A percentile compares a stretch with the other conserved stretches of the same genome.
These are phyloP conservation scores for Globisporangium yorkense DNA, from an alignment of 352 stramenopile species.

Conservation along the genomic window DNA sequence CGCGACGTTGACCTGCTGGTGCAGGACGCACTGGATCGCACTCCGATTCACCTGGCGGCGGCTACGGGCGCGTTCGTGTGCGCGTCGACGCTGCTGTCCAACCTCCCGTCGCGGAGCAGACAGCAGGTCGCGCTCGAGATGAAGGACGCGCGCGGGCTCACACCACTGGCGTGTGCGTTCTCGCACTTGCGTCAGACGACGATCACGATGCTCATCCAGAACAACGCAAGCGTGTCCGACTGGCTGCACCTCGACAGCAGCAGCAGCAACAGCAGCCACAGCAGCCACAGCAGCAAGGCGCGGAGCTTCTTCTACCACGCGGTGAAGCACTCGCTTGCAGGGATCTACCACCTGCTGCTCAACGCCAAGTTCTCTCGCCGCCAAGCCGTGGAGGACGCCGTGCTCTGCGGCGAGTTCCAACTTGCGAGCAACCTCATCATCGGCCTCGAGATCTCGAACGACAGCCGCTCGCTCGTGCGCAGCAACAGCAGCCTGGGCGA, in stretches of 20 bases:
- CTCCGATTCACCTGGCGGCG: slow-evolving; percentile 55
- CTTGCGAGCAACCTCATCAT: slow-evolving; percentile 64
- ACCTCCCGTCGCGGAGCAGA: slow-evolving; percentile 34
- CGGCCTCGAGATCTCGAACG: slow-evolving; percentile 43
- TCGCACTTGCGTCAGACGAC: slow-evolving; percentile 56
- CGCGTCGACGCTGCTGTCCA: slow-evolving; percentile 48
- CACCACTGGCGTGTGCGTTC: slow-evolving; percentile 47
- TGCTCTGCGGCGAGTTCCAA: slow-evolving; percentile 65
- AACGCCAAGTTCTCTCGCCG: slow-evolving; percentile 64
- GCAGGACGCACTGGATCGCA: slow-evolving; percentile 46
- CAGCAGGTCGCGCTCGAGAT: slow-evolving; percentile 38
- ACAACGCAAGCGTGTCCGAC: slow-evolving; percentile 45
- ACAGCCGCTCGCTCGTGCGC: slow-evolving; percentile 26
- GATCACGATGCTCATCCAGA: slow-evolving; percentile 72
- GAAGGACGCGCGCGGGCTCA: slow-evolving; percentile 28
- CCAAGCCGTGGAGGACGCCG: slow-evolving; percentile 68
- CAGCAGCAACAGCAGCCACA: background rate
- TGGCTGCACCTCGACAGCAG: slow-evolving; percentile 21
- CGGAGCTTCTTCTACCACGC: slow-evolving; percentile 77
- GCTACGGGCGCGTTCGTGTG: slow-evolving; percentile 73
- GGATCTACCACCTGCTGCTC: slow-evolving; percentile 74
- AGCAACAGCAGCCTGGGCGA: slow-evolving; percentile 33
- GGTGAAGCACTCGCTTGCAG: slow-evolving; percentile 57
- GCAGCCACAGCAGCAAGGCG: slow-evolving; percentile 7
- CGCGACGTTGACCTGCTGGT: slow-evolving; percentile 29